These are phyloP conservation scores for Nemania abortiva DNA, from an alignment of 2,329 filamentous ascomycete species.

Conservation along the genomic window DNA sequence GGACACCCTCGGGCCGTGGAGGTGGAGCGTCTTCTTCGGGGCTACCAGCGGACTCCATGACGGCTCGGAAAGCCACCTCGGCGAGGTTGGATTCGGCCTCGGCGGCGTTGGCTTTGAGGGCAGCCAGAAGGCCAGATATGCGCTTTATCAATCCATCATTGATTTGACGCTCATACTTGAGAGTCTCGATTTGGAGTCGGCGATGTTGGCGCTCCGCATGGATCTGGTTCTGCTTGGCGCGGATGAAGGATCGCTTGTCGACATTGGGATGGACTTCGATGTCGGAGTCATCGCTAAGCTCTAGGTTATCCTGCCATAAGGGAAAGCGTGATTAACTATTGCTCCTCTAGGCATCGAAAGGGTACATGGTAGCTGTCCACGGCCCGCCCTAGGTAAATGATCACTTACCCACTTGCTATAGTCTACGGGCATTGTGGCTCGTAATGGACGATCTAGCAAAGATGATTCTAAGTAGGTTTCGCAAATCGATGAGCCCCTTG, in stretches of 20 bases:
- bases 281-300: conserved; percentile 98
- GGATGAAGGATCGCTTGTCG: conserved; percentile 98
- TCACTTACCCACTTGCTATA: conserved; percentile 76
- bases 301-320: conserved; percentile 78
- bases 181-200: conserved; percentile 87
- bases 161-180: conserved; percentile 92
- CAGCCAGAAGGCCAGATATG: conserved; percentile 81
- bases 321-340: conserved; percentile 31
- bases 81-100: conserved; percentile 76
- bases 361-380: conserved; percentile 2
- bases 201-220: conserved; percentile 90
- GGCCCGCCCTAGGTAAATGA: not conserved
- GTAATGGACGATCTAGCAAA: not conserved
- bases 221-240: conserved; percentile 97
- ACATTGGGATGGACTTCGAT: conserved; percentile 99
- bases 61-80: conserved; percentile 86
- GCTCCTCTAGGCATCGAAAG: not conserved
- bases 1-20: conserved; percentile 81
- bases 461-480: not conserved
- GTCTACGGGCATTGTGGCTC: conserved; percentile 63
- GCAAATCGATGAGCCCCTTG: not conserved
- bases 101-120: conserved; percentile 78
- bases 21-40: conserved; percentile 81
- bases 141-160: conserved; percentile 91
- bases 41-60: conserved; percentile 84